phyloP scores from a whole-genome alignment of 768 basidiomycete species.

The Boletellus emodensis region DNA sequence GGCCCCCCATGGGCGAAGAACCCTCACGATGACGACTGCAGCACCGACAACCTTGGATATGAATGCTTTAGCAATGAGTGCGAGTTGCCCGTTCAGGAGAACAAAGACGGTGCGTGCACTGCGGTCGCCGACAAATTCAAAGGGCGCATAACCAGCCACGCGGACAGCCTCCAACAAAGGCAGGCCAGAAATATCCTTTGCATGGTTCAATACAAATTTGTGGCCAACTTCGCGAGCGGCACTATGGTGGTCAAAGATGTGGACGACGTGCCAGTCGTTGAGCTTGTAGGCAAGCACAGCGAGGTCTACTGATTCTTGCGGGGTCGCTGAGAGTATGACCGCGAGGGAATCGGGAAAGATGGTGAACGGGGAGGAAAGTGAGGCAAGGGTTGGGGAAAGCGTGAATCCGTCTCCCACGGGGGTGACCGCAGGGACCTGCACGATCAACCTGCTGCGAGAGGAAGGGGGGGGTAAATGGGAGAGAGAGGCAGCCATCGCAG shows the following conservation, averaged over 20 bases:
- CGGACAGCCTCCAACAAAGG: slow-evolving; percentile 48
- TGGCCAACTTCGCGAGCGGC: slow-evolving; percentile 73
- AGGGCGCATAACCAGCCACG: slow-evolving; percentile 64
- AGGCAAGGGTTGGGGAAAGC: slow-evolving; percentile 73
- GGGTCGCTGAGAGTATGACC: slow-evolving; percentile 78
- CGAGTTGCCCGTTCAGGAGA: slow-evolving; percentile 70
- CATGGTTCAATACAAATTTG: slow-evolving; percentile 37
- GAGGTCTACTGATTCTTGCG: slow-evolving; percentile 78
- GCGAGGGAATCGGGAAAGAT: slow-evolving; percentile 63
- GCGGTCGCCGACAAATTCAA: slow-evolving; percentile 69
- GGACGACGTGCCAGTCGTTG: slow-evolving; percentile 66
- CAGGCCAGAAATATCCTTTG: slow-evolving; percentile 27
- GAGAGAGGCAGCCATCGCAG: slow-evolving; percentile 78
- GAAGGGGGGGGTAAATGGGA: slow-evolving; percentile 63
- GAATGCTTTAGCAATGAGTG: slow-evolving; percentile 56
- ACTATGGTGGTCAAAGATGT: slow-evolving; percentile 87
- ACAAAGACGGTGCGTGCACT: slow-evolving; percentile 66
- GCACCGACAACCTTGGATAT: slow-evolving; percentile 44
- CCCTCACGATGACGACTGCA: slow-evolving; percentile 68
- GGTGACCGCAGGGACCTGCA: slow-evolving; percentile 79
- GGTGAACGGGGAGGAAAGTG: slow-evolving; percentile 55
- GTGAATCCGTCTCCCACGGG: slow-evolving; percentile 60
- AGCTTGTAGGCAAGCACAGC: slow-evolving; percentile 73
- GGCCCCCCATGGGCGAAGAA: slow-evolving; percentile 82
- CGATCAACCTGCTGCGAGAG: slow-evolving; percentile 61